A percentile compares a stretch with the other conserved stretches of the same genome.
These are phyloP conservation scores for Globisporangium radiosum DNA, from an alignment of 352 stramenopile genomes.

Conservation along the genomic window DNA sequence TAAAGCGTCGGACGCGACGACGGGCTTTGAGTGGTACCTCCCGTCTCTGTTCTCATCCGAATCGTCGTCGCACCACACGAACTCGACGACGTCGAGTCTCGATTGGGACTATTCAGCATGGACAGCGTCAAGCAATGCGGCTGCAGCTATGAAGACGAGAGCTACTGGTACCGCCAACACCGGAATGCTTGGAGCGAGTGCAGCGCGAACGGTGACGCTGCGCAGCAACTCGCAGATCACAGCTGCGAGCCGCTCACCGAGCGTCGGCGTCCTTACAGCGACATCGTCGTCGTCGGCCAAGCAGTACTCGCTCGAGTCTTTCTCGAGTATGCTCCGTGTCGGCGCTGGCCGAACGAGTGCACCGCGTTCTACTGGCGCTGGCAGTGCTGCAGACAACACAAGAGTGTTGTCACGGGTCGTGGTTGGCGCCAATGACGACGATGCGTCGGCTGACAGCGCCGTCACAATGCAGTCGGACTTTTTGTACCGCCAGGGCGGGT, in stretches of 20 bases:
- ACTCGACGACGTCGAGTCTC: constrained; percentile 43
- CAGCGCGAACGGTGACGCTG: neutral
- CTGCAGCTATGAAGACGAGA: neutral
- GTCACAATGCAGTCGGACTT: constrained; percentile 52
- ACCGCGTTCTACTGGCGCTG: constrained; percentile 9
- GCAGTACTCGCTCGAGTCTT: constrained; percentile 53
- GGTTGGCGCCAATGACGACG: neutral
- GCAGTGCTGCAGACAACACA: neutral
- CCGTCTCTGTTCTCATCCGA: constrained; percentile 71
- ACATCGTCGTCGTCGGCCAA: constrained; percentile 16
- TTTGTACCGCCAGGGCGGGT: constrained; percentile 68
- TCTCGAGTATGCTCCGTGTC: constrained; percentile 44
- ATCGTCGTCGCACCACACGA: constrained; percentile 47
- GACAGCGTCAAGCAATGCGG: constrained; percentile 16
- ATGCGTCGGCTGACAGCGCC: constrained; percentile 5
- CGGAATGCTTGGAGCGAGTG: neutral
- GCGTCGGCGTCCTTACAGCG: neutral
- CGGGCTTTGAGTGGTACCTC: constrained; percentile 68
- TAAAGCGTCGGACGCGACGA: constrained; percentile 7
- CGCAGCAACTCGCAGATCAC: constrained; percentile 4
- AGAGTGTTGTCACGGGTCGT: neutral
- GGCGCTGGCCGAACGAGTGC: constrained; percentile 11
- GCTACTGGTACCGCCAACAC: neutral
- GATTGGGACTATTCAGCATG: constrained; percentile 79
- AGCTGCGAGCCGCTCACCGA: constrained; percentile 5